Conservation (phyloP, 805 yeast genomes). For the Lachancea waltii region DNA sequence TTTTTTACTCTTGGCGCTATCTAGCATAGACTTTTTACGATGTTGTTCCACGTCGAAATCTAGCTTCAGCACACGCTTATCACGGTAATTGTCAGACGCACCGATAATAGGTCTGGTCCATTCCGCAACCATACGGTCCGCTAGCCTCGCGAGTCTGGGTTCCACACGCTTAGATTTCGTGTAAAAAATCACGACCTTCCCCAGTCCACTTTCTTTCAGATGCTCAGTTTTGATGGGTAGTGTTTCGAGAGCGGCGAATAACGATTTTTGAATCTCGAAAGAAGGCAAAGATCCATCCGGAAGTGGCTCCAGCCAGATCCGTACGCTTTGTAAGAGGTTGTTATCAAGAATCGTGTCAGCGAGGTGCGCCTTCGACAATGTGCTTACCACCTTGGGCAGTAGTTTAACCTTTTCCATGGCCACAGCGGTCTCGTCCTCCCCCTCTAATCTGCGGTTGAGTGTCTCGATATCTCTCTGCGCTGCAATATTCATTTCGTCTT, state of each 20-base stretch:
- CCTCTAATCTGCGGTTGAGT: constrained; percentile 38
- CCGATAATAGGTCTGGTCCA: constrained; percentile 99
- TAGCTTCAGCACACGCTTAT: constrained; percentile 63
- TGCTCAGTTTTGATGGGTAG: constrained; percentile 95
- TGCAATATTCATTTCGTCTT: constrained; percentile 84
- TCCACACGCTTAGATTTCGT: constrained; percentile 88
- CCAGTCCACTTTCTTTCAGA: constrained; percentile 88
- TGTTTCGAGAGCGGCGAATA: constrained; percentile 64
- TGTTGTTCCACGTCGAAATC: constrained; percentile 58
- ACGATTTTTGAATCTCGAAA: constrained; percentile 85
- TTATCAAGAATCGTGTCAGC: constrained; percentile 93
- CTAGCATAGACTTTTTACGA: constrained; percentile 32
- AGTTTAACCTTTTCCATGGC: constrained; percentile 65
- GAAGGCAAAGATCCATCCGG: constrained; percentile 99
- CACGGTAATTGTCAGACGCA: constrained; percentile 89
- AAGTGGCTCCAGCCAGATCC: constrained; percentile 96
- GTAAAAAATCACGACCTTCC: constrained; percentile 88
- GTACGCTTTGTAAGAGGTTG: constrained; percentile 83
- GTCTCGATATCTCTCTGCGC: constrained; percentile 67
- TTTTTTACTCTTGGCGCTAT: constrained; percentile 31
- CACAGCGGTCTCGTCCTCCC: constrained; percentile 31
- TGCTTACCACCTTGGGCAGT: constrained; percentile 69
- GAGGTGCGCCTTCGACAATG: constrained; percentile 72
- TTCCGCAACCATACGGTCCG: constrained; percentile 86
- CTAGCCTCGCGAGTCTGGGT: constrained; percentile 74